Conservation (phyloP, 1,139 yeast species). For the Nakaseomyces uthaithaninus region DNA sequence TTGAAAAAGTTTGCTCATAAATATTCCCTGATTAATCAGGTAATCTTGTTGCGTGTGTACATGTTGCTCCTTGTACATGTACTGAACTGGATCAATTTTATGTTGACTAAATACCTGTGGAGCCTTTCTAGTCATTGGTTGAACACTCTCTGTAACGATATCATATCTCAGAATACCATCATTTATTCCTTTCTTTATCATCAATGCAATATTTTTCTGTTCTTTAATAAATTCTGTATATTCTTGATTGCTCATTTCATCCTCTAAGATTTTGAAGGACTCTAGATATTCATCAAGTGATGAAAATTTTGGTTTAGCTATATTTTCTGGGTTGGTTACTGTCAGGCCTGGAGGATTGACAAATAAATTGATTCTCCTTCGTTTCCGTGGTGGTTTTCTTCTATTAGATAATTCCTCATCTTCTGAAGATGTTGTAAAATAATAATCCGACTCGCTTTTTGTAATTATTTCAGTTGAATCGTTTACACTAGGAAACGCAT, state of each 20-base stretch:
- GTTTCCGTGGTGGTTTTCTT: slow-evolving; percentile 20
- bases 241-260: slow-evolving; percentile 41
- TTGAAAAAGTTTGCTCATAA: slow-evolving; percentile 62
- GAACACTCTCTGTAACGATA: slow-evolving; percentile 38
- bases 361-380: slow-evolving; percentile 31
- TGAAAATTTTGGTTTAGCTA: slow-evolving; percentile 36
- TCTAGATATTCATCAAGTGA: slow-evolving; percentile 39
- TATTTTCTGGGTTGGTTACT: slow-evolving; percentile 73
- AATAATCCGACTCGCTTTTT: slow-evolving; percentile 14
- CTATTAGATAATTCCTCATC: slow-evolving; percentile 20
- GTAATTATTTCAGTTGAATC: no score
- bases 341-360: slow-evolving; percentile 49
- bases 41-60: slow-evolving; percentile 61
- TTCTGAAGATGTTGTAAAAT: slow-evolving; percentile 29
- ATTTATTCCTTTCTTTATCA: slow-evolving; percentile 48
- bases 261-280: slow-evolving; percentile 53
- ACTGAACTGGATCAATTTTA: slow-evolving; percentile 27
- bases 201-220: slow-evolving; percentile 37
- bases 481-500: no score
- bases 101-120: slow-evolving; percentile 37
- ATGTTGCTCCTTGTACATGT: slow-evolving; percentile 31
- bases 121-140: slow-evolving; percentile 37
- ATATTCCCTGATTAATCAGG: slow-evolving; percentile 65
- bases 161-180: slow-evolving; percentile 43
- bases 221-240: slow-evolving; percentile 42